These are phyloP conservation scores for Potentilla sterilis DNA, from an alignment of 306 rosid genomes.

Conservation along the genomic window DNA sequence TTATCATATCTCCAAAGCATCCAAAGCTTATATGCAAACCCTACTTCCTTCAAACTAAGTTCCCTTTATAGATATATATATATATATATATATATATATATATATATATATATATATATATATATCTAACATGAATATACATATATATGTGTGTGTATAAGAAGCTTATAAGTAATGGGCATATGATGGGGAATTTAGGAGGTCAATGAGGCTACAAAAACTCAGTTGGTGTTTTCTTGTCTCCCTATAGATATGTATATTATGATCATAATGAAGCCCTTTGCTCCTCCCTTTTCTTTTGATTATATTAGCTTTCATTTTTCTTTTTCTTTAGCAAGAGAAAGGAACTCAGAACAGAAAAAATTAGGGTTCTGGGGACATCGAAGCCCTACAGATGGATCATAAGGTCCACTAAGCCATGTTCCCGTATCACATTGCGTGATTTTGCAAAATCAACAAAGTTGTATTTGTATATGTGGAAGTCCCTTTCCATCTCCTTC, in stretches of 20 bases:
- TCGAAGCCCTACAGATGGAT: conserved; percentile 46
- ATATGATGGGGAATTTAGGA: conserved; percentile 46
- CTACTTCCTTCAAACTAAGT: conserved; percentile 21
- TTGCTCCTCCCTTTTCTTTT: conserved; percentile 27
- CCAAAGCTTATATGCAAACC: conserved; percentile 57
- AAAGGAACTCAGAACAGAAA: conserved; percentile 15
- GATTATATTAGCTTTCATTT: conserved; percentile 19
- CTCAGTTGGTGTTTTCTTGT: conserved; percentile 76
- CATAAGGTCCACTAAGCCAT: conserved; percentile 43
- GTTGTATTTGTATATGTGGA: conserved; percentile 30
- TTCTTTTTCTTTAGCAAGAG: conserved; percentile 25
- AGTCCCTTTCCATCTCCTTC: conserved; percentile 57
- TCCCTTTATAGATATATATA: neutral
- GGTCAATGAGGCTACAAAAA: conserved; percentile 69
- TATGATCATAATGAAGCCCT: conserved; percentile 49
- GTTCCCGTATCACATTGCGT: conserved; percentile 48
- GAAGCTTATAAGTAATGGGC: conserved; percentile 21
- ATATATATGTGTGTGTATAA: no score
- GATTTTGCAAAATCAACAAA: conserved; percentile 37
- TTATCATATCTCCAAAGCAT: conserved; percentile 52
- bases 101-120: neutral
- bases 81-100: no score
- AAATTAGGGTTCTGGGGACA: conserved; percentile 36
- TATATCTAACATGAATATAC: neutral
- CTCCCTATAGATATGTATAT: conserved; percentile 45